These are phyloP conservation scores for Arbutus unedo DNA, from an alignment of 148 eudicot genomes.

Conservation along the genomic window DNA sequence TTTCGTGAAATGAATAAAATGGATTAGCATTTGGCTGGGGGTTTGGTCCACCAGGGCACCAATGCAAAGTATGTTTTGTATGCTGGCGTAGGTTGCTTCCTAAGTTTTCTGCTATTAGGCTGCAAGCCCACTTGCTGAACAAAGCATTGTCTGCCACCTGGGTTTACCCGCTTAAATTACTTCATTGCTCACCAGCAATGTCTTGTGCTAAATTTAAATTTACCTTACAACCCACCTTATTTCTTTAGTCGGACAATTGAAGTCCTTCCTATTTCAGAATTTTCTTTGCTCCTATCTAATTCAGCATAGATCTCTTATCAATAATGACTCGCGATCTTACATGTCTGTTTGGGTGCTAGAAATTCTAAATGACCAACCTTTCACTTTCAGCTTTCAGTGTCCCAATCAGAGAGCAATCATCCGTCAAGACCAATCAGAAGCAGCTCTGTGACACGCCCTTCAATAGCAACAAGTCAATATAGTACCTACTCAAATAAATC, in stretches of 20 bases:
- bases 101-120: not conserved
- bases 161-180: not conserved
- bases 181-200: not conserved
- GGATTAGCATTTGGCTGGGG: not conserved
- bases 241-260: not conserved
- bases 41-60: constrained; percentile 6
- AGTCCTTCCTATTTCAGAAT: not conserved
- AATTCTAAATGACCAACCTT: constrained; percentile 10
- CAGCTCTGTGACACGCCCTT: constrained; percentile 85
- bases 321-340: not conserved
- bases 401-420: constrained; percentile 64
- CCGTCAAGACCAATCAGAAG: constrained; percentile 70
- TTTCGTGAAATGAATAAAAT: not conserved
- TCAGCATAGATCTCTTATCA: not conserved
- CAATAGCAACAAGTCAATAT: constrained; percentile 59
- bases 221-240: not conserved
- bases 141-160: not conserved
- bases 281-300: not conserved
- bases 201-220: not conserved
- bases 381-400: constrained; percentile 62
- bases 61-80: not conserved
- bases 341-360: not conserved
- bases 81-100: not conserved
- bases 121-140: not conserved
- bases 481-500: constrained; percentile 66